These are phyloP conservation scores for Fusarium dlaminii DNA, from an alignment of 2,329 filamentous ascomycete species.

Conservation along the genomic window DNA sequence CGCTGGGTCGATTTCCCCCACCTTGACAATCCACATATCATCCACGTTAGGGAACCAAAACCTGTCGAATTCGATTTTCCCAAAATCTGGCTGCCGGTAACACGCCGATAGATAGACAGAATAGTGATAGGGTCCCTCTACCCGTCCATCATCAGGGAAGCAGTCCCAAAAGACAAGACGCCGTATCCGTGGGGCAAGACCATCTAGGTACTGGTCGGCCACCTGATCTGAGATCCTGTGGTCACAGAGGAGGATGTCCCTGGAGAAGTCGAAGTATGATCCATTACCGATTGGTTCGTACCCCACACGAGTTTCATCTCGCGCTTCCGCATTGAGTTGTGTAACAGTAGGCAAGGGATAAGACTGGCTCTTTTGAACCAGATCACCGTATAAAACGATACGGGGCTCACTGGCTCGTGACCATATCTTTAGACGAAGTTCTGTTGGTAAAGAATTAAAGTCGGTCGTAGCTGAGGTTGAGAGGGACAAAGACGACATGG, in stretches of 20 bases:
- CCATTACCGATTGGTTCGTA: constrained; percentile 49
- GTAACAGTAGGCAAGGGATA: constrained; percentile 50
- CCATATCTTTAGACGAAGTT: constrained; percentile 53
- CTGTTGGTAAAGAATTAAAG: constrained; percentile 47
- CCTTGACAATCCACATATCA: constrained; percentile 53
- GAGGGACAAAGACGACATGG: constrained; percentile 1
- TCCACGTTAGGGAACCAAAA: constrained; percentile 53
- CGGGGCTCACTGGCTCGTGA: constrained; percentile 50
- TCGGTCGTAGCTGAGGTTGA: constrained; percentile 25
- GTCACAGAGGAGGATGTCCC: constrained; percentile 52
- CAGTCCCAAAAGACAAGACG: constrained; percentile 53
- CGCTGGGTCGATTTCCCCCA: constrained; percentile 50
- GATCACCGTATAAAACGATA: constrained; percentile 49
- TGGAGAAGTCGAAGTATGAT: constrained; percentile 50
- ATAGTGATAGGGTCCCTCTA: constrained; percentile 48
- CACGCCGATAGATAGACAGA: constrained; percentile 48
- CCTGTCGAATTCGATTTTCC: constrained; percentile 49
- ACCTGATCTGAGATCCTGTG: constrained; percentile 48
- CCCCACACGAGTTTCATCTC: constrained; percentile 47
- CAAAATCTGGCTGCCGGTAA: constrained; percentile 45
- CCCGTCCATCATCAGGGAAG: constrained; percentile 50
- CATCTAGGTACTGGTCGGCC: constrained; percentile 46
- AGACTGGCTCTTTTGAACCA: constrained; percentile 43
- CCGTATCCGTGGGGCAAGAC: constrained; percentile 47
- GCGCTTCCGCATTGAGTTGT: constrained; percentile 50